Conservation (phyloP, 2,329 filamentous ascomycete genomes). For the Colletotrichum cereale region DNA sequence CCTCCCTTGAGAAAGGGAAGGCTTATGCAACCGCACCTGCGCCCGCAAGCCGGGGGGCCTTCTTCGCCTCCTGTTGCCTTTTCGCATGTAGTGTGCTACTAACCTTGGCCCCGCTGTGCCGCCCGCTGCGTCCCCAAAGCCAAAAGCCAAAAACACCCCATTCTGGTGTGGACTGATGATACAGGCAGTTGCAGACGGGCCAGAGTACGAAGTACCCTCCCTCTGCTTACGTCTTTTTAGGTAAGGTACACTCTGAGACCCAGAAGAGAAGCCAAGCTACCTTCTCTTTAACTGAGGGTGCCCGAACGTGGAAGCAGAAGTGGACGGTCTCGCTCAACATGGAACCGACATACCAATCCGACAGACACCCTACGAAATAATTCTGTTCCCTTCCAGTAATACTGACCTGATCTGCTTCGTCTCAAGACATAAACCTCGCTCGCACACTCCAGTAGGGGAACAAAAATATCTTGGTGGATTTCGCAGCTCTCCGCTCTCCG, state of each 20-base stretch:
- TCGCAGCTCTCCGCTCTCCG: slow-evolving; percentile 3
- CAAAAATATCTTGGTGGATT: slow-evolving; percentile 5
- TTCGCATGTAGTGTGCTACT: slow-evolving; percentile 28
- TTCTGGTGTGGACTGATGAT: slow-evolving; percentile 23
- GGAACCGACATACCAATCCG: slow-evolving; percentile 32
- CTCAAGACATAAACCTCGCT: slow-evolving; percentile 38
- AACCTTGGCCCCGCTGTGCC: slow-evolving; percentile 37
- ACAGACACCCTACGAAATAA: slow-evolving; percentile 36
- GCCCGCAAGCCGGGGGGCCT: slow-evolving; percentile 29
- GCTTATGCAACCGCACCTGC: slow-evolving; percentile 35
- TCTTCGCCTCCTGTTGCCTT: slow-evolving; percentile 32
- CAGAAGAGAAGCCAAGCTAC: slow-evolving; percentile 29
- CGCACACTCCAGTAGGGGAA: slow-evolving; percentile 11
- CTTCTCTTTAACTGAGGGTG: slow-evolving; percentile 31
- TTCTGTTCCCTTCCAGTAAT: slow-evolving; percentile 29
- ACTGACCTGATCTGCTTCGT: slow-evolving; percentile 26
- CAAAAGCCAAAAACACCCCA: slow-evolving; percentile 38
- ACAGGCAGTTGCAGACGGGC: slow-evolving; percentile 25
- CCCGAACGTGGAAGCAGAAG: slow-evolving; percentile 24
- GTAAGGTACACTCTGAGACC: background rate
- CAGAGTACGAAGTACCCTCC: background rate
- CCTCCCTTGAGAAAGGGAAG: slow-evolving; percentile 8
- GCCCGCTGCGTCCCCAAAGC: slow-evolving; percentile 36
- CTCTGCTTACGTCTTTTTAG: slow-evolving; percentile 4
- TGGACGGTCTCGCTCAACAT: slow-evolving; percentile 19